Conservation (phyloP, 768 basidiomycete genomes). For the Lactifluus piperatus region DNA sequence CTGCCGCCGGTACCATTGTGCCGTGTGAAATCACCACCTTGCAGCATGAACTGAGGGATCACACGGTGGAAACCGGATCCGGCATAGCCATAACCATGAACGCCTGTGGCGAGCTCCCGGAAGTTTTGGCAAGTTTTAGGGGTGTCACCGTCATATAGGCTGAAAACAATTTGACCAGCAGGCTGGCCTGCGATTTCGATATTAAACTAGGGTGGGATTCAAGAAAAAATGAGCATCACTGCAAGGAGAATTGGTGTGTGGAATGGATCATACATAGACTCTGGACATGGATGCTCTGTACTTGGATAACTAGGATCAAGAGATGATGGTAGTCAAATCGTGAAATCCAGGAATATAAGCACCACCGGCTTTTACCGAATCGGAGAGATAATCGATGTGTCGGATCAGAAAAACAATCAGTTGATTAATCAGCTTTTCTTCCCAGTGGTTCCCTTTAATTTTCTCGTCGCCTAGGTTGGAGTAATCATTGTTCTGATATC, state of each 20-base stretch:
- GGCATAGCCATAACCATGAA: constrained; percentile 65
- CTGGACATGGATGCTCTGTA: constrained; percentile 26
- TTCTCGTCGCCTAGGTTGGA: too few species aligned
- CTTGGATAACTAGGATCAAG: constrained; percentile 15
- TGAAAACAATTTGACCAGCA: constrained; percentile 65
- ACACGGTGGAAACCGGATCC: constrained; percentile 74
- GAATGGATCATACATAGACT: constrained; percentile 32
- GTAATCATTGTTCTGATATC: too few species aligned
- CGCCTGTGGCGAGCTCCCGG: constrained; percentile 77
- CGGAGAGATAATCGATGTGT: constrained; percentile 8
- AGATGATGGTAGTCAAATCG: constrained; percentile 4
- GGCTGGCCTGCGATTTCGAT: constrained; percentile 38
- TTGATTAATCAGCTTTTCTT: too few species aligned
- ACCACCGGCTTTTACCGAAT: constrained; percentile 14
- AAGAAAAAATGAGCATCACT: neutral
- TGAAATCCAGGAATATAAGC: constrained; percentile 17
- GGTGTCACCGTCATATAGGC: constrained; percentile 72
- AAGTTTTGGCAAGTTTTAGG: constrained; percentile 78
- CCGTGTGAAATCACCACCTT: constrained; percentile 80
- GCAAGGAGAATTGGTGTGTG: neutral
- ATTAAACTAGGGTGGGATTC: constrained; percentile 46
- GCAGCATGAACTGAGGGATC: constrained; percentile 81
- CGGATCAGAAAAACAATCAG: neutral
- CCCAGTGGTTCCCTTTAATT: too few species aligned
- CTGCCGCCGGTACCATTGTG: constrained; percentile 67